Base-by-base conservation (phyloP, 192 early-diverging fungal species). In the Umbelopsis sp. region DNA sequence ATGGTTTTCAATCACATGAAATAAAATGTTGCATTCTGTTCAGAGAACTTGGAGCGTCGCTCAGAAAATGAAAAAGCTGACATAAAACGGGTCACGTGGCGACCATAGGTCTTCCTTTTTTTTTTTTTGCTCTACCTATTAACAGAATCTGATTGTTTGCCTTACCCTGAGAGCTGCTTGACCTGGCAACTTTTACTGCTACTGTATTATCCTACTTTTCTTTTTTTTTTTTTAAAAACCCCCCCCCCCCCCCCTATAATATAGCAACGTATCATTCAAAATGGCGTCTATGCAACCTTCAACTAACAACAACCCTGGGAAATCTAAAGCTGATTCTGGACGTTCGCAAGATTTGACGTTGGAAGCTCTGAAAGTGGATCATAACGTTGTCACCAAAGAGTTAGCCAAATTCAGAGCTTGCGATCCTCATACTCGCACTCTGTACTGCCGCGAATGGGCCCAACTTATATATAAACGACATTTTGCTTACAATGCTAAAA, bases 361-460 rank as follows among this genome's bases (percentile, higher is more conserved):
- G 20, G 64, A 78, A 45, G 67, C 69, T 46, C 75, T 92, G n/a
- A 85, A 85, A 67, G 84, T 93, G 15, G 89, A 91, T 22, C 87
- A 84, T 1, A 80, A 74, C 52, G 68, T 80, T 5, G 75, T 91
- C 46, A 81, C 88, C 35, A 93, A 93, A 69, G 91, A 93, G 71
- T 68, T 93, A 50, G 72, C 79, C 9, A 80, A 89, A 64, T 93
- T 89, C 71, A 84, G 91, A 10, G 82, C 91, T 18, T 93, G 91
- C 53, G 90, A 91, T 72, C 82, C 82, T 71, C 83, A 83, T 58
- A 88, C 84, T 23, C 86, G 87, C 73, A 88, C 88, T 70, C 89
- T 90, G 46, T 93, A 91, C 68, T 93, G 91, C 69, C 88, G 91
- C 37, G 91, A 93, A 75, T 93, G 91, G 91, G 89, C 90, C 30